Base-by-base conservation (phyloP, 1,139 yeast species). In the Yamadazyma blattariae region DNA sequence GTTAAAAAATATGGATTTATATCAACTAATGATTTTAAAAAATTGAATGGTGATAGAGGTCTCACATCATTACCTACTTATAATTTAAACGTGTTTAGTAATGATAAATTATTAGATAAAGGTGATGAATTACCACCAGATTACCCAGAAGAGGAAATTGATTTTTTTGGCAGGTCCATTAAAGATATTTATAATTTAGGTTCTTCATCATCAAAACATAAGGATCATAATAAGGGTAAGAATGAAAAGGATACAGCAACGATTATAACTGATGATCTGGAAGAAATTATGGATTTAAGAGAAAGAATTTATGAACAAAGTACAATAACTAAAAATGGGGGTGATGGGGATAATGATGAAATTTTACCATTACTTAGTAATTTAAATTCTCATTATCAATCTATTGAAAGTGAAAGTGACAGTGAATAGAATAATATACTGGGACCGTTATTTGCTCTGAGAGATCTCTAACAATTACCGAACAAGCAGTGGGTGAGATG, bases 1-100 rank as follows among this genome's bases (percentile, higher is more conserved):
- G 96, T 88, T 21, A 75, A 88, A 49, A 90, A 89, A 57, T 87
- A 95, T 71, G 96, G 96, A 3, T 83, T 92, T 48, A 95, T 96
- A 19, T 71, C 78, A 12, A 67, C 71, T 12, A 83, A 85, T 32
- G 73, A 66, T 39, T 61, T 54, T 39, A 57, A 67, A 20, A 70
- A 64, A 37, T 50, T 68, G 12, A 53, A 60, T 40, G 68, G 75
- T 36, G 64, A 74, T 44, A 44, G 75, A 50, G 64, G 87, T 1
- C 49, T 65, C 34, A 64, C 71, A 3, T 45, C 71, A 3, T 56
- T 69, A 34, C 76, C 76, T 1, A 61, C 65, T 34, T 70, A 70
- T 38, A 50, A 45, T 15, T 25, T 37, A 9, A 11, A 32, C 7
- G 7, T 17, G 5, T 5, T 5, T 5, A 17, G 19, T 17, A 28